These are phyloP conservation scores for Keithomyces neogunnii DNA, from an alignment of 2,329 filamentous ascomycete species.

Conservation along the genomic window DNA sequence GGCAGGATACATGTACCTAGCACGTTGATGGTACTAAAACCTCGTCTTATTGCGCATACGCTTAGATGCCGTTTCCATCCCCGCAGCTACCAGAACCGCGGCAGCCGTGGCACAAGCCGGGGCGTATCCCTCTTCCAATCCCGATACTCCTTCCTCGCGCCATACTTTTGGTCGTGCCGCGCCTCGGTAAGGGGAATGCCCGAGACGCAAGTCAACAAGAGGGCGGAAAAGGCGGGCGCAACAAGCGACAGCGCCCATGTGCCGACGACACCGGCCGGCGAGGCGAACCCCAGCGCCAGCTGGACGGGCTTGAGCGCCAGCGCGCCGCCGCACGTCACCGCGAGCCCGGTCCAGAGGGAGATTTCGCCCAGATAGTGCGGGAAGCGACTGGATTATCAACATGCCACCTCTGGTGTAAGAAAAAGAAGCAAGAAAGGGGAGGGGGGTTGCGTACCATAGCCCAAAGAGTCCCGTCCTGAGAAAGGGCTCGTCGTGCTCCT, in stretches of 20 bases:
- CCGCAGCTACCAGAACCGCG: conserved; percentile 9
- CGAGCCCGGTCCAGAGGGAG: conserved; percentile 61
- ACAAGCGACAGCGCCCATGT: conserved; percentile 38
- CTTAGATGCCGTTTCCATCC: no score
- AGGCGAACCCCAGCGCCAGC: conserved; percentile 46
- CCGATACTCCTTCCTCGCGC: conserved; percentile 55
- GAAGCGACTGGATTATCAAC: conserved; percentile 34
- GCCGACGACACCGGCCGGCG: conserved; percentile 20
- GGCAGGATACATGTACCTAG: neutral
- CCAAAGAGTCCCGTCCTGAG: conserved; percentile 55
- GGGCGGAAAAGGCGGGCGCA: conserved; percentile 56
- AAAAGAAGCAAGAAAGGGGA: neutral
- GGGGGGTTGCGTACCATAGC: conserved; percentile 30
- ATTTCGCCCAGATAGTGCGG: conserved; percentile 69
- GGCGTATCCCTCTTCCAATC: conserved; percentile 60
- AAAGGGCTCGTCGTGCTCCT: conserved; percentile 60
- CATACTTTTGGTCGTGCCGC: conserved; percentile 60
- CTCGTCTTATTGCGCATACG: no score
- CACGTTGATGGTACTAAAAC: no score
- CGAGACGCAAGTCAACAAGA: conserved; percentile 54
- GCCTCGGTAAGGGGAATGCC: conserved; percentile 59
- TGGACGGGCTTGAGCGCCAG: conserved; percentile 46
- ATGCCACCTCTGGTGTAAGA: neutral
- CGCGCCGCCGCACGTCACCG: conserved; percentile 48
- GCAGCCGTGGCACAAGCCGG: conserved; percentile 55